Base-by-base conservation (phyloP, 2,329 filamentous ascomycete genomes). In the Xylariaceae sp. region DNA sequence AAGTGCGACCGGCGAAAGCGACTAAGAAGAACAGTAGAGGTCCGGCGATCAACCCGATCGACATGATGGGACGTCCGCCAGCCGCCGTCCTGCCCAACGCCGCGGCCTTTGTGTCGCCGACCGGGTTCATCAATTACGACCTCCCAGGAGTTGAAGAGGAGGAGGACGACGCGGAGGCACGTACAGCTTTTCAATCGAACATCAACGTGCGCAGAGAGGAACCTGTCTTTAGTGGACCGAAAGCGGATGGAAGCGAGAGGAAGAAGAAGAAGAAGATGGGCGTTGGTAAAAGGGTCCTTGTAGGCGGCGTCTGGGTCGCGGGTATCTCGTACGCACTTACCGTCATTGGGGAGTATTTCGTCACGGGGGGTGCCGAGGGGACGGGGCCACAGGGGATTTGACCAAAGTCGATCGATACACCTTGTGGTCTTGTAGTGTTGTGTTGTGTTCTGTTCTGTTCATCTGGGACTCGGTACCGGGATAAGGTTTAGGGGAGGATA, bases 61-160 rank as follows among this genome's bases (percentile, higher is more conserved):
- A 76, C 51, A 69, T 72, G 66, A 73, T 69, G 53, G 67, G 69
- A 32, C 63, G 59, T 38, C 53, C 61, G 3, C 51, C 59, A 4
- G 61, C 65, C n/a, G n/a, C n/a, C n/a, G n/a, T n/a, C 9, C 55
- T 60, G 3, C 59, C 66, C 2, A 63, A 66, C 5, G 72, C 74
- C 4, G 76, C 75, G 4, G 72, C 73, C 36, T 83, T 79, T 54
- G 76, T 77, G 13, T 79, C 74, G 23, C 78, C 79, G 1, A 83
- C 78, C 1, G 79, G 78, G 0, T 83, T 79, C 51, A 73, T 83
- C 30, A 81, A 80, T 47, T 75, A 80, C 48, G 73, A 80, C 44
- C 43, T 60, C 30, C 64, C 57, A 26, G 54, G 47, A n/a, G 48
- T 56, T 31, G 57, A 60, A 6, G 57, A 54, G 12, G 47, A 56